Evolutionary conservation across 371 early-diverging fungal genomes (phyloP), one percentile per base, ranked within the genome.

Genomic region (Mortierella sp.): DNA sequence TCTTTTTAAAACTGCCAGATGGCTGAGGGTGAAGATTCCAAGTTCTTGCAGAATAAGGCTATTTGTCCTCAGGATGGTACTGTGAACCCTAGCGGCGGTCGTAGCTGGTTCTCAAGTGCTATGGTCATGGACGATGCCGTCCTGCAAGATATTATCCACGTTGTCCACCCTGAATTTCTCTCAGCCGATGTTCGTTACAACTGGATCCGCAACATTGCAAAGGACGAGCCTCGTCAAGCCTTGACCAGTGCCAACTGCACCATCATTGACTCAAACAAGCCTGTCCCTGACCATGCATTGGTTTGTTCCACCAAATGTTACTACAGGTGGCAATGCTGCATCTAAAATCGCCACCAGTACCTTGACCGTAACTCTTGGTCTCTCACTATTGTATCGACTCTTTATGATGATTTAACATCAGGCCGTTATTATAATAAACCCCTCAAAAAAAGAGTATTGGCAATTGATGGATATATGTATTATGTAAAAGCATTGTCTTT

Each of bases 131-230:
- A 85, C 17, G 93, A 94, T 75, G 90, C 92, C 22, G 75, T 90
- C 10, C 85, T 94, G 34, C 89, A 90, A 76, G 94, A 94, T 64
- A 66, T 93, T 40, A 84, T 93, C 64, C 87, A 89, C 58, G 90
- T 86, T 1, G 83, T 87, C 22, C 90, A 91, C 68, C 91, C 92
- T 26, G 74, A 76, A 6, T 64, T 42, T 22, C 89, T 90, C 17
- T 88, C 90, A 51, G 9, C 66, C 17, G 70, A 83, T 55, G 66
- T 70, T 43, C 81, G 69, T 9, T 91, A 87, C 71, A 62, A 83
- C 45, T 91, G 94, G 93, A 83, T 93, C 77, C 91, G 94, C 64
- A 92, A 93, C 68, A 80, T 92, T 65, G 92, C 87, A 22, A 80
- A 82, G 57, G 45, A 64, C 26, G 91, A 91, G 66, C 15, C 87